A percentile compares a stretch with the other conserved stretches of the same genome.
phyloP scores from a whole-genome alignment of 306 rosid genomes.

The Benincasa hispida region DNA sequence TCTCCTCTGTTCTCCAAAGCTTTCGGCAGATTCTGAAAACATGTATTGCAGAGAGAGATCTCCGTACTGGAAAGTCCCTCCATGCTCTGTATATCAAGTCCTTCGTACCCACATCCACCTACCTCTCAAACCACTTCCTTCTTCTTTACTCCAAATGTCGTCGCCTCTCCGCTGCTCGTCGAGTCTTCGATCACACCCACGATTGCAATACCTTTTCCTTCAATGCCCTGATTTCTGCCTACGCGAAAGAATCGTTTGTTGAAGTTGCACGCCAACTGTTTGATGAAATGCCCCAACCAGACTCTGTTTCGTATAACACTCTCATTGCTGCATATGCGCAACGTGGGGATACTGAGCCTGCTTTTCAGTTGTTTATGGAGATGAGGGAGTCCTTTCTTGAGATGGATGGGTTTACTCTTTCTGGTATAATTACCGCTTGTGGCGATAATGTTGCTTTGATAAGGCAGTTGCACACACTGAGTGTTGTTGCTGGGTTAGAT shows the following conservation, averaged over 20 bases:
- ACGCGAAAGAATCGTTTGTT: constrained; percentile 12
- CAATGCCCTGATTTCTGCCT: constrained; percentile 28
- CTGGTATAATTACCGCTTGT: constrained; percentile 29
- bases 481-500: constrained; percentile 39
- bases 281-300: constrained; percentile 2
- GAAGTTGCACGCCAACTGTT: constrained; percentile 3
- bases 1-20: background rate
- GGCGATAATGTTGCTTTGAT: constrained; percentile 29
- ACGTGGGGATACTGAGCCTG: constrained; percentile 25
- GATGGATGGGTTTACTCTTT: constrained; percentile 60
- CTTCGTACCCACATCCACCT: constrained; percentile 22
- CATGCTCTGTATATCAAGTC: constrained; percentile 3
- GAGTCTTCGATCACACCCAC: constrained; percentile 19
- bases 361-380: constrained; percentile 28
- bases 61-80: constrained; percentile 3
- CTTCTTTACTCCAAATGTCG: constrained; percentile 40
- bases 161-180: constrained; percentile 22
- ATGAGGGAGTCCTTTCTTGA: constrained; percentile 27
- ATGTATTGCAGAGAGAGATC: background rate
- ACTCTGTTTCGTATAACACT: constrained; percentile 12
- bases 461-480: constrained; percentile 34
- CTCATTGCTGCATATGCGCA: constrained; percentile 53
- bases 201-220: constrained; percentile 36
- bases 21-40: background rate
- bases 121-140: constrained; percentile 38